These are phyloP conservation scores for Macroventuria anomochaeta DNA, from an alignment of 2,329 filamentous ascomycete genomes.

Conservation along the genomic window DNA sequence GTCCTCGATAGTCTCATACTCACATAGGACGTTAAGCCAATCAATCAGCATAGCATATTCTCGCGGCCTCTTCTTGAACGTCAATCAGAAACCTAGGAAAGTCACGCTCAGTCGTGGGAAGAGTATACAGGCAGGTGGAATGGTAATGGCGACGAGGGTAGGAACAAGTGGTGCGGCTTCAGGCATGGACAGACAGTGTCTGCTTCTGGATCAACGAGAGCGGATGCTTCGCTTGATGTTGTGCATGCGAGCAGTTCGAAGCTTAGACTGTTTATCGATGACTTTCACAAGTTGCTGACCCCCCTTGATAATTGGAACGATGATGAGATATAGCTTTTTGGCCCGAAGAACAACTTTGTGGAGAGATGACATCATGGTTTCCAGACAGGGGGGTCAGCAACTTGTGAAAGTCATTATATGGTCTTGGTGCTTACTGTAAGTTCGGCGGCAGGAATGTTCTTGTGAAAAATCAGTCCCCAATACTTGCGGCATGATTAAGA, in stretches of 20 bases:
- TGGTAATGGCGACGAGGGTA: background rate
- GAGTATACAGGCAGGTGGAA: background rate
- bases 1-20: too few relatives aligned
- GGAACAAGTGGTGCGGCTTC: background rate
- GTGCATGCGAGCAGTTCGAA: background rate
- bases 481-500: too few relatives aligned
- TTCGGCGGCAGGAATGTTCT: background rate
- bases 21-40: too few relatives aligned
- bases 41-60: conserved; percentile 16
- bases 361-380: too few relatives aligned
- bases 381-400: too few relatives aligned
- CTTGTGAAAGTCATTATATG: too few relatives aligned
- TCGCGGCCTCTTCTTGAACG: conserved; percentile 26
- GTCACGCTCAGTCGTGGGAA: background rate
- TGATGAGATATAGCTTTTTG: too few relatives aligned
- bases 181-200: too few relatives aligned
- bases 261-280: background rate
- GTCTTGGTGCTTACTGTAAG: too few relatives aligned
- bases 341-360: too few relatives aligned
- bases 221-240: background rate
- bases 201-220: background rate
- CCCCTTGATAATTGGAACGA: too few relatives aligned
- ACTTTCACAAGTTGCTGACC: too few relatives aligned
- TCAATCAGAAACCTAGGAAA: background rate
- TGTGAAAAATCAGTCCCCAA: background rate